These are phyloP conservation scores for Medicago truncatula DNA, from an alignment of 306 rosid genomes.

Conservation along the genomic window MtrunA17r5.0-ANR NC_053042.1:37710001-37710500, in stretches of 20 bases:
- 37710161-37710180: conserved; percentile 34
- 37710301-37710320: conserved; percentile 24
- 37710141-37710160: conserved; percentile 30
- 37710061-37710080: not conserved
- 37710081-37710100: conserved; percentile 46
- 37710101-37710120: conserved; percentile 18
- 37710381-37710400: conserved; percentile 41
- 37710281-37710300: conserved; percentile 7
- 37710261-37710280: conserved; percentile 28
- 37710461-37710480: conserved; percentile 36
- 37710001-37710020: not conserved
- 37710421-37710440: not conserved
- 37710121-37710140: conserved; percentile 11
- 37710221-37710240: conserved; percentile 51
- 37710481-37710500: conserved; percentile 45
- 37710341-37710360: conserved; percentile 33
- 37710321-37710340: conserved; percentile 27
- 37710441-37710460: conserved; percentile 40
- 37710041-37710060: not conserved
- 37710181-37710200: conserved; percentile 21
- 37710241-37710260: conserved; percentile 43
- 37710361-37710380: conserved; percentile 6
- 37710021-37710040: not conserved
- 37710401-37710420: not conserved
- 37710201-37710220: conserved; percentile 31